Evolutionary conservation across 2,329 filamentous ascomycete genomes (phyloP), one percentile per base, ranked within the genome.

Genomic region (Thielaviopsis populi): DNA sequence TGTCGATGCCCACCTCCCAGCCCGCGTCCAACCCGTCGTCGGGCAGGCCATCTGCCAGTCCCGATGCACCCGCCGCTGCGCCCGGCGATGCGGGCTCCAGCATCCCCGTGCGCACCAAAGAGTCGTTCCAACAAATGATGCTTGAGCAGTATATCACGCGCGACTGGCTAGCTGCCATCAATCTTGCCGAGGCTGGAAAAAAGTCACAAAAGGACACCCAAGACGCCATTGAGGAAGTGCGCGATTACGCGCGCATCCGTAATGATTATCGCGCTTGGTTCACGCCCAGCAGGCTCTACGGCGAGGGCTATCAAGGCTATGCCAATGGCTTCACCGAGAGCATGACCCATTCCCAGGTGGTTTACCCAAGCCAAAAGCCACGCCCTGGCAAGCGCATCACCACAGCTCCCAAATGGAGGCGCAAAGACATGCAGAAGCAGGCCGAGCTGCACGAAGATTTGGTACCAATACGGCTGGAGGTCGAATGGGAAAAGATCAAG

Each of bases 401-500:
- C 13, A 83, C 84, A 40, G 79, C 86, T 66, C 74, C 95, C 60
- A 88, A 87, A 68, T 83, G 91, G 68, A 81, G 83, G 69, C 84
- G 88, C 70, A 90, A 90, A 72, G 90, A 96, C 68, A 82, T 91
- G 77, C 82, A 84, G 67, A 83, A 85, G 69, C 94, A 97, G 76
- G 90, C 89, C 27, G 92, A 97, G 69, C 88, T 92, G 71, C 80
- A 89, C 62, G 94, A 99, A 73, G 90, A 96, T 71, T 78, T 99
- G 63, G 89, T 97, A 0, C 94, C 94, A 2, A 82, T 99, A 68
- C 84, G 94, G 59, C 76, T 99, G 63, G 94, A 99, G 70, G 89
- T 97, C 60, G 94, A 99, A 71, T 88, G 89, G 81, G 92, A 97
- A 69, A 96, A 95, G 76, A 83, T 97, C 69, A 94, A 94, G 75